Conservation (phyloP, 345 rosid species). For the Turritis glabra region DNA sequence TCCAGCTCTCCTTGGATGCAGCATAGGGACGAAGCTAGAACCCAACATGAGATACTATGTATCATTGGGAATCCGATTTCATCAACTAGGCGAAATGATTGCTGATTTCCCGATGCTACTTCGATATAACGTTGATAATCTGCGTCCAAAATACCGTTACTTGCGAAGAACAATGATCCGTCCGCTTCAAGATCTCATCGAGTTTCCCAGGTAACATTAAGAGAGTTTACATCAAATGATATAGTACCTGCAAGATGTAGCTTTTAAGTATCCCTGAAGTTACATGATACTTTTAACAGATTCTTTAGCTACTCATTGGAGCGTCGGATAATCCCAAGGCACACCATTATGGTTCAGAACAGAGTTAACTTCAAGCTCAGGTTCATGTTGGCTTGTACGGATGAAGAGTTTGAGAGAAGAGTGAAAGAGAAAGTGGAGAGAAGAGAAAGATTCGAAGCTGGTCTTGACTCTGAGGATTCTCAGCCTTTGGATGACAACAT, state of each 20-base stretch:
- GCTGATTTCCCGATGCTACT: conserved; percentile 92
- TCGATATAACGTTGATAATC: conserved; percentile 64
- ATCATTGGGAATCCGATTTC: conserved; percentile 69
- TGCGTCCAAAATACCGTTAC: conserved; percentile 81
- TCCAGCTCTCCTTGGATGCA: conserved; percentile 90
- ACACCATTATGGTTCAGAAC: conserved; percentile 70
- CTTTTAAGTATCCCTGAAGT: background rate
- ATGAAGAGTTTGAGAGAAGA: conserved; percentile 60
- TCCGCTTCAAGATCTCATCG: conserved; percentile 78
- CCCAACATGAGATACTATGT: conserved; percentile 68
- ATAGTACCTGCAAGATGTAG: background rate
- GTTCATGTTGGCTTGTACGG: conserved; percentile 70
- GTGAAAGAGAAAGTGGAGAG: conserved; percentile 66
- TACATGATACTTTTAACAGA: conserved; percentile 40
- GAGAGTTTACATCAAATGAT: background rate
- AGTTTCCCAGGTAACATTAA: conserved; percentile 70
- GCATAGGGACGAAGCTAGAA: conserved; percentile 71
- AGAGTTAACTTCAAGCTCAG: conserved; percentile 75
- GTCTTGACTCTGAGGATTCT: conserved; percentile 29
- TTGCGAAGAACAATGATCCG: conserved; percentile 83
- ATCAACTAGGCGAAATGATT: conserved; percentile 77
- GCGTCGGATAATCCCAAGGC: conserved; percentile 79
- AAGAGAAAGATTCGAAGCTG: conserved; percentile 60
- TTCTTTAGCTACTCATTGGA: conserved; percentile 91
- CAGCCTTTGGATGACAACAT: conserved; percentile 3